Conservation (phyloP, 305 asterid genomes). For the Fraxinus platypoda region DNA sequence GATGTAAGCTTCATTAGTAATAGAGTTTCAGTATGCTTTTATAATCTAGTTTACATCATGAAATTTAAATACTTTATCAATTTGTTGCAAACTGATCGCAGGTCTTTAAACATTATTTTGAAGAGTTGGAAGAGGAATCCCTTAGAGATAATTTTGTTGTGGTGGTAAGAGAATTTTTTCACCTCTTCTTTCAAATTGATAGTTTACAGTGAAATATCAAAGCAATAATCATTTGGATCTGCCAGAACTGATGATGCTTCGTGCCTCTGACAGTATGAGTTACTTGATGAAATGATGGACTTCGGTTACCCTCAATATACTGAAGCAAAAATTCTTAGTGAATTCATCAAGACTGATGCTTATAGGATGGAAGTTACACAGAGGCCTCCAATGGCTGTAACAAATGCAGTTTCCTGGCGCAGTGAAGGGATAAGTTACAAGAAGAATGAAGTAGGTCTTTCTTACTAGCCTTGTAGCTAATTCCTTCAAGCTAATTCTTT, state of each 20-base stretch:
- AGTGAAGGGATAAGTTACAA: slow-evolving; percentile 92
- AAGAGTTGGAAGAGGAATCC: slow-evolving; percentile 90
- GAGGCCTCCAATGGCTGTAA: slow-evolving; percentile 99
- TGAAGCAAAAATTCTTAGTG: slow-evolving; percentile 98
- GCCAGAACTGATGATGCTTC: slow-evolving; percentile 13
- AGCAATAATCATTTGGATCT: not conserved
- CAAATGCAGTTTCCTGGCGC: slow-evolving; percentile 99
- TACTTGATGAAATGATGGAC: slow-evolving; percentile 97
- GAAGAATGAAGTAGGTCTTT: slow-evolving; percentile 77
- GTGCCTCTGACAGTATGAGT: slow-evolving; percentile 64
- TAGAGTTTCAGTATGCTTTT: slow-evolving; percentile 13
- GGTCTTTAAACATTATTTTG: slow-evolving; percentile 94
- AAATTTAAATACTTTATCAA: not conserved
- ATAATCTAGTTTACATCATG: not conserved
- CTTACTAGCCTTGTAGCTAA: not conserved
- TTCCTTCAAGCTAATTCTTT: not conserved
- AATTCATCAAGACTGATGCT: slow-evolving; percentile 97
- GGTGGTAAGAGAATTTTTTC: slow-evolving; percentile 58
- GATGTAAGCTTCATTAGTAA: slow-evolving; percentile 64
- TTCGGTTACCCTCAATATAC: slow-evolving; percentile 97
- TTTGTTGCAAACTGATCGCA: slow-evolving; percentile 30
- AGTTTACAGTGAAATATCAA: not conserved
- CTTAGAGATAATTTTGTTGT: slow-evolving; percentile 96
- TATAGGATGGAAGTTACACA: slow-evolving; percentile 93
- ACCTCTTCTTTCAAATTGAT: not conserved